phyloP scores from a whole-genome alignment of 495 filamentous ascomycete genomes.

The Penicillium chermesinum region DNA sequence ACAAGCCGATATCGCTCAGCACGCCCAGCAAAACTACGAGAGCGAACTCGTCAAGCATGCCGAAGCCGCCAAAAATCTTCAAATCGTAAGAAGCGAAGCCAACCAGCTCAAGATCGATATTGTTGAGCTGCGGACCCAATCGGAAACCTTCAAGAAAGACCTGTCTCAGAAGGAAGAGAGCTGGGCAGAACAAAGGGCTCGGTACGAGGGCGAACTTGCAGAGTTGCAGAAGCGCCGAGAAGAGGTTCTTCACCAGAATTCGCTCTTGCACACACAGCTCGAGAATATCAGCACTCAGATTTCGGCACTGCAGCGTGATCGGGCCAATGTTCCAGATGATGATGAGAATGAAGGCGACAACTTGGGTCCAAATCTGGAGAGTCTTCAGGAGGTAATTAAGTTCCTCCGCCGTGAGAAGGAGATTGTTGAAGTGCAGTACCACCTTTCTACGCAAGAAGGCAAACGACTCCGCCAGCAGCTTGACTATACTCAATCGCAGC shows the following conservation, averaged over 20 bases:
- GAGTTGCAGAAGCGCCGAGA: constrained; percentile 75
- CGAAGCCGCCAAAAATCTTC: constrained; percentile 78
- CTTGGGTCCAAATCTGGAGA: constrained; percentile 52
- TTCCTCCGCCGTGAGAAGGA: constrained; percentile 96
- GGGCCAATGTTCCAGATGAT: constrained; percentile 47
- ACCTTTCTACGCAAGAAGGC: constrained; percentile 77
- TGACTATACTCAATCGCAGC: constrained; percentile 75
- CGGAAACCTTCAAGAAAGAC: constrained; percentile 72
- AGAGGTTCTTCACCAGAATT: constrained; percentile 79
- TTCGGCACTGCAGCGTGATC: constrained; percentile 65
- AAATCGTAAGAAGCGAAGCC: constrained; percentile 69
- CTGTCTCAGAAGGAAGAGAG: constrained; percentile 77
- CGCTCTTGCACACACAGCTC: constrained; percentile 79
- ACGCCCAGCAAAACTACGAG: constrained; percentile 93
- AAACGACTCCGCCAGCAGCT: constrained; percentile 86
- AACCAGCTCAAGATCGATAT: constrained; percentile 75
- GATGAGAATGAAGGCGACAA: constrained; percentile 34
- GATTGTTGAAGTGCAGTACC: constrained; percentile 91
- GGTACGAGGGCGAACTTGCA: constrained; percentile 74
- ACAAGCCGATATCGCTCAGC: constrained; percentile 87
- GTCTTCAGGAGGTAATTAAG: constrained; percentile 80
- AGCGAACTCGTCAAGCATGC: constrained; percentile 89
- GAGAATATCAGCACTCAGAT: constrained; percentile 78
- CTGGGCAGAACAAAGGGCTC: constrained; percentile 74
- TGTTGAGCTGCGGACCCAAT: constrained; percentile 64